Evolutionary conservation across 2,329 filamentous ascomycete genomes (phyloP).

Genomic region (Curvularia hawaiiensis): DNA sequence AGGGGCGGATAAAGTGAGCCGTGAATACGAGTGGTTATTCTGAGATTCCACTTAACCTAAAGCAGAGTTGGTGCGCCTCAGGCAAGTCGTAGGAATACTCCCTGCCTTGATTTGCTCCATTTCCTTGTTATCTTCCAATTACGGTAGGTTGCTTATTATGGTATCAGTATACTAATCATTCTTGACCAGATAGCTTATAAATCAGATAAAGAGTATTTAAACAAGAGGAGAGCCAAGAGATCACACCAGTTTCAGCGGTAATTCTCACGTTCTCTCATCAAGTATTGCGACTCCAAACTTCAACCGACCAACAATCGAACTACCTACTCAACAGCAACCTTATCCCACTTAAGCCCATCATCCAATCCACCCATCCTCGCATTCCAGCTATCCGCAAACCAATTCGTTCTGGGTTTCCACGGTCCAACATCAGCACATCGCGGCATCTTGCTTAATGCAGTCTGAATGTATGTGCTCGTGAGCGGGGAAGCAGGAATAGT

Average conservation of each 20-base stretch:
- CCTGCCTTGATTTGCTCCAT: too few relatives aligned
- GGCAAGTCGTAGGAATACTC: too few relatives aligned
- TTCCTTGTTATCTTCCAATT: too few relatives aligned
- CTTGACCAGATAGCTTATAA: neutral
- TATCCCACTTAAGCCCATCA: conserved; percentile 47
- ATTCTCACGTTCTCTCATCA: neutral
- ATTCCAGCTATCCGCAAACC: conserved; percentile 51
- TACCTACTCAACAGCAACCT: conserved; percentile 14
- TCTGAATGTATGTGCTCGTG: conserved; percentile 58
- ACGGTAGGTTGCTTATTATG: too few relatives aligned
- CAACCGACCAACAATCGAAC: neutral
- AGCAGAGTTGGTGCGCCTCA: too few relatives aligned
- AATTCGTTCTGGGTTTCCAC: conserved; percentile 53
- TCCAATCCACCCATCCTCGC: conserved; percentile 51
- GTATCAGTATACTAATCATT: neutral
- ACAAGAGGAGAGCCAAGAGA: neutral
- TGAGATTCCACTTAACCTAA: too few relatives aligned
- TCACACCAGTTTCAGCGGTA: neutral
- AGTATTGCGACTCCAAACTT: neutral
- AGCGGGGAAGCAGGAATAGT: conserved; percentile 52
- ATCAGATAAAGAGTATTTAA: neutral
- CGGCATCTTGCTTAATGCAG: conserved; percentile 50
- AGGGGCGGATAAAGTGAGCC: too few relatives aligned
- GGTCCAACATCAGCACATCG: conserved; percentile 53
- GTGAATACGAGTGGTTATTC: too few relatives aligned